These are phyloP conservation scores for Debaryomyces nepalensis DNA, from an alignment of 1,139 yeast species.

Conservation along the genomic window DNA sequence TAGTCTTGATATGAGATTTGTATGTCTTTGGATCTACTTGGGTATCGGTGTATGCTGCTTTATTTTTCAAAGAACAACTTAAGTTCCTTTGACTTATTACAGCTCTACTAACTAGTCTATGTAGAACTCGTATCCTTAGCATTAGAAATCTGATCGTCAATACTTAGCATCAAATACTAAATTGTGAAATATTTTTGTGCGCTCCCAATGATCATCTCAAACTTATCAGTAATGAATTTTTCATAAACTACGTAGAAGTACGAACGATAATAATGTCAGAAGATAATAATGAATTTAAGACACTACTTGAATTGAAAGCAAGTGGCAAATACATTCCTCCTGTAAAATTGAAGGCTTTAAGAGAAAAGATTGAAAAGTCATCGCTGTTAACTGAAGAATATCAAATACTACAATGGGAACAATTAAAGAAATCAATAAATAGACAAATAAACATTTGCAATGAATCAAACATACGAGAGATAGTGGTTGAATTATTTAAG, in stretches of 20 bases:
- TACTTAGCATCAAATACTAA: neutral
- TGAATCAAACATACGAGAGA: constrained; percentile 50
- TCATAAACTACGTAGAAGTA: neutral
- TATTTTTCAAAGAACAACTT: neutral
- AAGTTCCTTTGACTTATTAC: neutral
- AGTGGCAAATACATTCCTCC: constrained; percentile 60
- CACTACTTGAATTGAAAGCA: constrained; percentile 41
- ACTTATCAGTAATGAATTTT: neutral
- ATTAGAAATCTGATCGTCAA: neutral
- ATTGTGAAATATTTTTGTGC: constrained; percentile 2
- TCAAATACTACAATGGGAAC: constrained; percentile 62
- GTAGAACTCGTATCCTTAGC: constrained; percentile 7
- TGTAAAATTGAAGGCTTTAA: constrained; percentile 47
- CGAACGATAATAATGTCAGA: constrained; percentile 3
- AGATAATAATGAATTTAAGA: constrained; percentile 34
- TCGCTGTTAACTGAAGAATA: constrained; percentile 13
- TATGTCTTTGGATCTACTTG: constrained; percentile 2
- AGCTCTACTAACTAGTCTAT: neutral
- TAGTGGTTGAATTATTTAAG: constrained; percentile 54
- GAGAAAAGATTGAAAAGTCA: constrained; percentile 3
- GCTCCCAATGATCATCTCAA: constrained; percentile 11
- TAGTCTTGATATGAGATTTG: constrained; percentile 25
- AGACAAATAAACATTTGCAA: constrained; percentile 52
- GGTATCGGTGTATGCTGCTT: neutral
- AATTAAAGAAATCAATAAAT: constrained; percentile 51